Conservation (phyloP, 177 flowering plant genomes). For the Tripterygium wilfordii region DNA sequence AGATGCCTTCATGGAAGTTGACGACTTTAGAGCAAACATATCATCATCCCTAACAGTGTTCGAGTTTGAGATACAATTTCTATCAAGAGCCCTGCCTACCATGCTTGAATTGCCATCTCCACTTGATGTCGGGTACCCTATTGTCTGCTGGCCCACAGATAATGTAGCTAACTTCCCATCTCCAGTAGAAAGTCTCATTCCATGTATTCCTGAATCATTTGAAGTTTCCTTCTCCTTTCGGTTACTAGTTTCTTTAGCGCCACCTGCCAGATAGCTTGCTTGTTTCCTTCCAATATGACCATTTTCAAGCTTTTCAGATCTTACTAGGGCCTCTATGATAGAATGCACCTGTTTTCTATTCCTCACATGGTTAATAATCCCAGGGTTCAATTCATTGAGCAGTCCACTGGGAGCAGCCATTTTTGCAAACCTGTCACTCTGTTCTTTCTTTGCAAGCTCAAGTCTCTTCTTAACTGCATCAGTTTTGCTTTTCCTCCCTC, state of each 20-base stretch:
- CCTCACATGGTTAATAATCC: neutral
- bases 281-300: neutral
- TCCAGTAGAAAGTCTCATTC: too few relatives aligned
- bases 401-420: neutral
- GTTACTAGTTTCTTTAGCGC: too few relatives aligned
- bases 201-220: too few relatives aligned
- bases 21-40: slow-evolving; percentile 31
- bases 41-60: slow-evolving; percentile 24
- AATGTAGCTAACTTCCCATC: too few relatives aligned
- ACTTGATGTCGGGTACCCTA: neutral
- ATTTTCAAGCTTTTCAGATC: neutral
- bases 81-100: too few relatives aligned
- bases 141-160: too few relatives aligned
- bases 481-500: neutral
- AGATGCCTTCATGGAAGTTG: slow-evolving; percentile 33
- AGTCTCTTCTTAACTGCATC: neutral
- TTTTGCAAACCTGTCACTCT: neutral
- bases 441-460: neutral
- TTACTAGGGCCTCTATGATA: neutral
- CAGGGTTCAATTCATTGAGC: neutral
- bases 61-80: slow-evolving; percentile 16
- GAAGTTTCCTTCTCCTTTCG: too few relatives aligned
- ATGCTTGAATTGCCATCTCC: neutral
- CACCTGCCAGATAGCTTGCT: too few relatives aligned
- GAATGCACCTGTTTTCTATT: neutral